phyloP scores from a whole-genome alignment of 371 early-diverging fungal genomes.

The Thermomucor indicae-seudaticae region DNA sequence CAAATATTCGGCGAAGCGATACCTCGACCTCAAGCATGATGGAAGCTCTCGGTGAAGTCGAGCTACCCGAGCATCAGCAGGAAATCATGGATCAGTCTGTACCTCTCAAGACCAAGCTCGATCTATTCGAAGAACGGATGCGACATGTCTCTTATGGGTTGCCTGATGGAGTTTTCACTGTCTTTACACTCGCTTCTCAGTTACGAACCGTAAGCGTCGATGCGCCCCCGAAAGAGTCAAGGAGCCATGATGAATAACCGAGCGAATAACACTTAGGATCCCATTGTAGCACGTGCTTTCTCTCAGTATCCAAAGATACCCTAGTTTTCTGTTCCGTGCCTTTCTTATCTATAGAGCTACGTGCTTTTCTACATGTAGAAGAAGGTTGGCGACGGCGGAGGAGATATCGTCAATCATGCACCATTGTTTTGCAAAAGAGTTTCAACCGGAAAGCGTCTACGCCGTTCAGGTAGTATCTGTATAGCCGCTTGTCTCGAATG shows the following conservation, averaged over 20 bases:
- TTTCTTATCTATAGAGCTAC: conserved; percentile 1
- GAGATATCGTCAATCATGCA: conserved; percentile 2
- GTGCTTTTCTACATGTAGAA: neutral
- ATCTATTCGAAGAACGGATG: conserved; percentile 38
- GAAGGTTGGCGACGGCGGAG: too few relatives aligned
- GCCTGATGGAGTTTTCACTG: conserved; percentile 31
- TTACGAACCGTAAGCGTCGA: conserved; percentile 18
- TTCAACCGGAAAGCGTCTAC: conserved; percentile 90
- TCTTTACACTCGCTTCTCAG: conserved; percentile 29
- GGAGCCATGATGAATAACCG: too few relatives aligned
- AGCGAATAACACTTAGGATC: conserved; percentile 19
- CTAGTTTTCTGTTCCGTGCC: neutral
- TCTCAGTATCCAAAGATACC: neutral
- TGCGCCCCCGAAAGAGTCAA: neutral
- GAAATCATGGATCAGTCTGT: conserved; percentile 26
- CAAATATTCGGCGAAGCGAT: neutral
- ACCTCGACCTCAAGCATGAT: conserved; percentile 24
- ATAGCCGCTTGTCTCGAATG: conserved; percentile 86
- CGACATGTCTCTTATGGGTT: conserved; percentile 19
- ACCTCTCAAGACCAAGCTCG: conserved; percentile 27
- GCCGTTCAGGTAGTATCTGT: conserved; percentile 91
- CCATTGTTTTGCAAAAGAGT: conserved; percentile 61
- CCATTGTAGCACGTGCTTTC: conserved; percentile 16
- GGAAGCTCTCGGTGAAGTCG: conserved; percentile 36
- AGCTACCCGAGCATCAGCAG: conserved; percentile 30